Base-by-base conservation (phyloP, 495 filamentous ascomycete species). In the Neurospora sp. region DNA sequence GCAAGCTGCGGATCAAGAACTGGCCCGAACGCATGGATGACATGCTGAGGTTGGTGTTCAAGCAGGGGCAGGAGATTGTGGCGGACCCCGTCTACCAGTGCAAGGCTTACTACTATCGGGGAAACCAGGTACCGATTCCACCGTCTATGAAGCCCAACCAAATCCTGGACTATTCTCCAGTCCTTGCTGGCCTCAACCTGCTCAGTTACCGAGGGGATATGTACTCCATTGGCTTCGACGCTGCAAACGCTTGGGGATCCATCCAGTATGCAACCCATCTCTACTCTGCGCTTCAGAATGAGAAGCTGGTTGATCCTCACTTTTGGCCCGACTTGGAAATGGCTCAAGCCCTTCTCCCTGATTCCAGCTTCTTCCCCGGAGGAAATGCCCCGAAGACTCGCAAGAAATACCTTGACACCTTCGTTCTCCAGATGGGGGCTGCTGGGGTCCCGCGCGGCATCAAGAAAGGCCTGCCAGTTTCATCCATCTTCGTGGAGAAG, bases 291-390 rank as follows among this genome's bases (percentile, higher is more conserved):
- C 35, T 80, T 9, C 73, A 61, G 11, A 71, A 74, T n/a, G 77
- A 82, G 65, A 71, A 73, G 16, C 53, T 83, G 11, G 5, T 83
- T 9, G 7, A 70, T 0, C 35, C 2, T 10, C 9, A 5, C 1
- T 35, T 61, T 0, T 86, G 82, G 80, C 69, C 73, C 8, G 84
- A 85, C 41, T 82, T 84, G 81, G 79, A 81, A 8, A 2, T 82
- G 1, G 68, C 79, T 4, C 46, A 73, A 1, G 31, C 42, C 7
- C 22, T 82, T 8, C 71, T 82, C 9, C 72, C 73, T 4, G 46
- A 76, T 5, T 71, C 75, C 1, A 75, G 72, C 41, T 78, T 84
- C 68, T 82, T 81, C 65, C 78, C 81, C 0, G 81, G 48, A 16
- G 48, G 77, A 12, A 74, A 77, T 9, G 31, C 69, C 9, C 83